Evolutionary conservation across 805 yeast genomes (phyloP), one percentile per base, ranked within the genome.

Genomic region (Candida yuanshanica): DNA sequence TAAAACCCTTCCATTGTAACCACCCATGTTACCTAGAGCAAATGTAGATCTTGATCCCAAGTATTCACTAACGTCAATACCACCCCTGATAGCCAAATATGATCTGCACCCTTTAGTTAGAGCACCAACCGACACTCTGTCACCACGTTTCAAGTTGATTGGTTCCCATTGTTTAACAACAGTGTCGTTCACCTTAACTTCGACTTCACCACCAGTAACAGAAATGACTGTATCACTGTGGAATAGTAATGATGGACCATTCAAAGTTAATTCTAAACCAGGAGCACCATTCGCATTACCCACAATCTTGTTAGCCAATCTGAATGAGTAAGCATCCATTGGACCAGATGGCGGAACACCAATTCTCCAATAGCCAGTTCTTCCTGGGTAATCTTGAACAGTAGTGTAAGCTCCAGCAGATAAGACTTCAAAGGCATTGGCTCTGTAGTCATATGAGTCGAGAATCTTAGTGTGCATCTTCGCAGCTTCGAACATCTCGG

Each of bases 321-420:
- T 74, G 69, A 90, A 90, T 5, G 97, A 81, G 55, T 81, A 90
- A 46, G 81, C 77, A 65, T 91, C 99, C 98, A 91, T 93, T 45
- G 98, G 96, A 35, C 99, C 99, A 32, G 96, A 87, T 7, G 98
- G 98, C 20, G 99, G 99, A 42, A 91, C 98, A 61, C 99, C 99
- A 41, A 67, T 60, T 53, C 69, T 63, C 72, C 72, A 68, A 45
- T 74, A 61, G n/a, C 88, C 83, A 41, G 71, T 70, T 69, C 99
- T 81, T 39, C 95, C 95, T 14, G 95, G 95, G 63, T 81, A 93
- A 64, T 93, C 99, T 68, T 91, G 99, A 37, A 91, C 91, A 4
- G 96, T 86, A 27, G 98, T 91, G 65, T 88, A 88, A 33, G 96
- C 91, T 54, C 99, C 99, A 2, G 98, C 97, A 34, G 78, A 65